These are phyloP conservation scores for Tylopilus vinaceipallidus DNA, from an alignment of 768 basidiomycete species.

Conservation along the genomic window DNA sequence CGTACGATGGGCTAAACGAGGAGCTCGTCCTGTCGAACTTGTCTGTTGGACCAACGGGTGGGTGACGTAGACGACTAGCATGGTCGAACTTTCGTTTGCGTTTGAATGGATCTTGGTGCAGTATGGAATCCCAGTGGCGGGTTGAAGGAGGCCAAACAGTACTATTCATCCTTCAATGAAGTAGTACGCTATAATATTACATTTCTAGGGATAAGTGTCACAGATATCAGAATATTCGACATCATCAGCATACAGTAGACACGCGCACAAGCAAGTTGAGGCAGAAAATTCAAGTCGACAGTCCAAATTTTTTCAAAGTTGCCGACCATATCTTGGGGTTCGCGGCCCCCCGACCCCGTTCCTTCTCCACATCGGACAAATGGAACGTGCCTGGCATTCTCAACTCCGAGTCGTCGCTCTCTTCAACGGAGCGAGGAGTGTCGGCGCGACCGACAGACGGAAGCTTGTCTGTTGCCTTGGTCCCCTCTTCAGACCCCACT, in stretches of 20 bases:
- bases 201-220: too few species aligned
- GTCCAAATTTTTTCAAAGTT: slow-evolving; percentile 22
- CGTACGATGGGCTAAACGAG: slow-evolving; percentile 37
- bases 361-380: slow-evolving; percentile 12
- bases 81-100: too few species aligned
- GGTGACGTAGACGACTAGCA: neutral
- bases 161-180: too few species aligned
- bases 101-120: too few species aligned
- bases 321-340: slow-evolving; percentile 20
- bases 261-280: too few species aligned
- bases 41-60: slow-evolving; percentile 45
- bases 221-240: too few species aligned
- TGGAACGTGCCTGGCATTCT: slow-evolving; percentile 57
- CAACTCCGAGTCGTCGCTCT: slow-evolving; percentile 33
- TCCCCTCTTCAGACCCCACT: slow-evolving; percentile 1
- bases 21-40: slow-evolving; percentile 42
- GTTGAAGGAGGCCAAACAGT: too few species aligned
- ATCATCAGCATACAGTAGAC: too few species aligned
- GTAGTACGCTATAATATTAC: too few species aligned
- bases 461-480: neutral
- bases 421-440: slow-evolving; percentile 1
- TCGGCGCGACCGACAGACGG: neutral
- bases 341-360: neutral
- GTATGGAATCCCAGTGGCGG: too few species aligned
- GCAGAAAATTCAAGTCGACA: too few species aligned